Percentiles rank a stretch among this genome's conserved stretches.
Evolutionary conservation across 2,329 filamentous ascomycete species (phyloP).

Genomic region (Xylariaceae sp.): DNA sequence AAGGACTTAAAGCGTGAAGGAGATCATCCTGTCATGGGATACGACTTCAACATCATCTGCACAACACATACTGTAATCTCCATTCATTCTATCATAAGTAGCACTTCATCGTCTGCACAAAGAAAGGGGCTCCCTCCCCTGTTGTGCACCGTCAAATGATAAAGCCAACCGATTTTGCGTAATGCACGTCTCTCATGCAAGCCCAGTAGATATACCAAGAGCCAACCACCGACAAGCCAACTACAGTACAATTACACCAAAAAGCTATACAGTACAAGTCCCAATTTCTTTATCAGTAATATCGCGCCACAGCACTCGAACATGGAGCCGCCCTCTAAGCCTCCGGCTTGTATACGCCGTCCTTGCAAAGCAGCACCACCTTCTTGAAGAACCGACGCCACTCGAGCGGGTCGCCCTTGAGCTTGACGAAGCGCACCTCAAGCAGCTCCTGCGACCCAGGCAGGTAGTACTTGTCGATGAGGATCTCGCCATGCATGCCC

Average conservation of each 20-base stretch:
- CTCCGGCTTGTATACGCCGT: constrained; percentile 67
- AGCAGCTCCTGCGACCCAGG: constrained; percentile 58
- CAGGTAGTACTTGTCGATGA: constrained; percentile 62
- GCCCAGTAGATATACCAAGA: too few species aligned
- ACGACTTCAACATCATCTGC: too few species aligned
- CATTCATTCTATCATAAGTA: too few species aligned
- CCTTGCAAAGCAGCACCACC: constrained; percentile 81
- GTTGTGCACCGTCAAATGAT: too few species aligned
- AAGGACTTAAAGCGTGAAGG: too few species aligned
- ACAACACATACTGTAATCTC: too few species aligned
- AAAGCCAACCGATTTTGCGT: too few species aligned
- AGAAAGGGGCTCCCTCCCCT: too few species aligned
- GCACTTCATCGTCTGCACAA: too few species aligned
- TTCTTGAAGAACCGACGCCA: constrained; percentile 98
- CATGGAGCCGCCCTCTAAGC: constrained; percentile 15
- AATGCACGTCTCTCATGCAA: too few species aligned
- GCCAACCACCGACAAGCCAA: neutral
- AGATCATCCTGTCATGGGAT: too few species aligned
- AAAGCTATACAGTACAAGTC: constrained; percentile 1
- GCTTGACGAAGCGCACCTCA: constrained; percentile 88
- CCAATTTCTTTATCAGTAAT: neutral
- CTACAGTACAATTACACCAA: neutral
- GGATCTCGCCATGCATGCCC: constrained; percentile 68
- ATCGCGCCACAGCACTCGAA: neutral
- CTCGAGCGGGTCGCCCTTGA: constrained; percentile 92